phyloP scores from a whole-genome alignment of 345 rosid species.

The Pistacia vera region DNA sequence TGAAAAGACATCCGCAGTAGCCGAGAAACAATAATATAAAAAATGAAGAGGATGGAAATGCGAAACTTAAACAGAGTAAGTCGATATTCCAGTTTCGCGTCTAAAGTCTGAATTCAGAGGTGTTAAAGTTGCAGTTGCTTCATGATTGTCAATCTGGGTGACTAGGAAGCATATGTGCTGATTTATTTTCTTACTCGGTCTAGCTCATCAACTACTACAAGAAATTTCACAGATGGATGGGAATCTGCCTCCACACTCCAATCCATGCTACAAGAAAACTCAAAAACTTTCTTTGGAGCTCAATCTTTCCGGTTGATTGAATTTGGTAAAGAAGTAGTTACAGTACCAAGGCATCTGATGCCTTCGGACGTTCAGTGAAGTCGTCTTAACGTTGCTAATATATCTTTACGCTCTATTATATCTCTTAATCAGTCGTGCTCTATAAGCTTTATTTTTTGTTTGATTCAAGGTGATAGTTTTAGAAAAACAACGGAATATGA shows the following conservation, averaged over 20 bases:
- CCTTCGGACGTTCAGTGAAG: constrained; percentile 7
- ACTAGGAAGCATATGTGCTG: background rate
- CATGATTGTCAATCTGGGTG: background rate
- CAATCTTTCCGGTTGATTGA: background rate
- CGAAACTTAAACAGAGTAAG: background rate
- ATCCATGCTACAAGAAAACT: background rate
- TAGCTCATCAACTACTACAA: too few species aligned
- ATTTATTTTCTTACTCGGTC: background rate
- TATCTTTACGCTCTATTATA: background rate
- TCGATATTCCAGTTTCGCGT: background rate
- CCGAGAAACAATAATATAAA: background rate
- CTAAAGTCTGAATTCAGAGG: background rate
- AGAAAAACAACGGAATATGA: constrained; percentile 27
- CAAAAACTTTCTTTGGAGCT: background rate
- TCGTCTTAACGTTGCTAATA: background rate
- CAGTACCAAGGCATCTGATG: constrained; percentile 26
- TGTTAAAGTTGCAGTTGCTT: background rate
- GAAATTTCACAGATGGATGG: background rate
- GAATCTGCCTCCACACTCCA: too few species aligned
- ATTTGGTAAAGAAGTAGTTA: too few species aligned
- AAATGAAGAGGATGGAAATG: too few species aligned
- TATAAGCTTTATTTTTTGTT: constrained; percentile 13
- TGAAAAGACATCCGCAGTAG: background rate
- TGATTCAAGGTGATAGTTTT: background rate
- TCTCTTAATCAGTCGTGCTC: background rate